Evolutionary conservation across 2,329 filamentous ascomycete species (phyloP).

Genomic region (Diaporthe vexans): DNA sequence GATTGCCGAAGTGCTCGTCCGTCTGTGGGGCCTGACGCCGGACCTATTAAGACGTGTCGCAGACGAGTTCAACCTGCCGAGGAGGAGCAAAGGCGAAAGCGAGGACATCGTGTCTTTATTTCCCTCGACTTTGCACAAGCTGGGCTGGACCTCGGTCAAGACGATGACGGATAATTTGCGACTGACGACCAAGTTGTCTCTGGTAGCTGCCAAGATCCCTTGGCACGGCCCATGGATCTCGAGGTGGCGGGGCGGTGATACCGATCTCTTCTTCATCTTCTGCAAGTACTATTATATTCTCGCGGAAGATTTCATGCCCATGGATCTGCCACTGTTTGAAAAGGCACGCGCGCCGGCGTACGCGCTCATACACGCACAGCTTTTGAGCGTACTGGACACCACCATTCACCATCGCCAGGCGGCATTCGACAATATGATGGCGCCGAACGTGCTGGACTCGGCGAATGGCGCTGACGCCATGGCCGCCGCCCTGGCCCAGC

Average conservation of each 20-base stretch:
- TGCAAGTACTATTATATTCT: conserved; percentile 89
- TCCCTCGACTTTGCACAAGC: conserved; percentile 72
- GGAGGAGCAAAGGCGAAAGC: conserved; percentile 68
- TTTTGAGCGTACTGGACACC: conserved; percentile 83
- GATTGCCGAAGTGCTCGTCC: conserved; percentile 84
- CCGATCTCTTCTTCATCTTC: conserved; percentile 92
- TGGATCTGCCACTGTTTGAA: conserved; percentile 64
- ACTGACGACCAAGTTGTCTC: conserved; percentile 73
- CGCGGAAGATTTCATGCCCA: conserved; percentile 78
- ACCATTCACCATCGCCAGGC: conserved; percentile 87
- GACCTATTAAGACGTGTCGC: conserved; percentile 79
- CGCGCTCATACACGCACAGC: conserved; percentile 84
- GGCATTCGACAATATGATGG: conserved; percentile 60
- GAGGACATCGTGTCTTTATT: conserved; percentile 78
- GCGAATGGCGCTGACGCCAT: conserved; percentile 74
- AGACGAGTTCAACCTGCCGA: conserved; percentile 75
- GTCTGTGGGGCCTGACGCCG: conserved; percentile 82
- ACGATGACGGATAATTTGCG: conserved; percentile 70
- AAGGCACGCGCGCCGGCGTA: conserved; percentile 81
- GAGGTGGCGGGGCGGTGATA: conserved; percentile 89
- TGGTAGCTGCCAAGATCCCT: conserved; percentile 79
- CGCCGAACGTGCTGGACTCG: conserved; percentile 60
- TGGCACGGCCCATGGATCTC: conserved; percentile 90
- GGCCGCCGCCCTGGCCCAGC: conserved; percentile 72
- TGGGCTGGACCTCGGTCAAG: conserved; percentile 69